A percentile compares a stretch with the other conserved stretches of the same genome.
Evolutionary conservation across 2,329 filamentous ascomycete species (phyloP).

Genomic region (Huntiella decipiens): DNA sequence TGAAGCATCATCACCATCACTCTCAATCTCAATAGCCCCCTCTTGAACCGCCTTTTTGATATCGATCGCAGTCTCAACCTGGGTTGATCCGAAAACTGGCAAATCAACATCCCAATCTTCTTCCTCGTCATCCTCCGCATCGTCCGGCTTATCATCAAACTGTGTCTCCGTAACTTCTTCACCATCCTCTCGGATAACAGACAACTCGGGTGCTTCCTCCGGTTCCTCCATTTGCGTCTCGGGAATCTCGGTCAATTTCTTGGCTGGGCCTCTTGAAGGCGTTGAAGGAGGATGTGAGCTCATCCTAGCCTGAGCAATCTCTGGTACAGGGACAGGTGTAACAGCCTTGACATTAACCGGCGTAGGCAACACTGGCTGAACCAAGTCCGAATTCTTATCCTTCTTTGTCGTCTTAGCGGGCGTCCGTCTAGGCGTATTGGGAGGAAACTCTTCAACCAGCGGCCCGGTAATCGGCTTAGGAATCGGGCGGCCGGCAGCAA

Average conservation of each 20-base stretch:
- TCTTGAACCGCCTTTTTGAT: background rate
- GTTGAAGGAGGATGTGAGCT: background rate
- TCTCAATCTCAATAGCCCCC: background rate
- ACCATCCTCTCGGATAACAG: background rate
- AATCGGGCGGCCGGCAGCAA: background rate
- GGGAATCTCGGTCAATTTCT: background rate
- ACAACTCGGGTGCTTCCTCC: background rate
- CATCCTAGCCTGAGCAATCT: background rate
- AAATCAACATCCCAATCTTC: slow-evolving; percentile 9
- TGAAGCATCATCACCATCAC: background rate
- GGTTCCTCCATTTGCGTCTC: background rate
- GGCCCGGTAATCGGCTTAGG: background rate
- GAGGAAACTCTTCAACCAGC: background rate
- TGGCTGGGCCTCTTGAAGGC: background rate
- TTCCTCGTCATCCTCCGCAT: slow-evolving; percentile 5
- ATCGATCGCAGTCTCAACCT: slow-evolving; percentile 3
- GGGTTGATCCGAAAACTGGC: slow-evolving; percentile 8
- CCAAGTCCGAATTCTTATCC: background rate
- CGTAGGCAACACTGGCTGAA: background rate
- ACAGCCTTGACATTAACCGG: background rate
- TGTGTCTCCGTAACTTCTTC: background rate
- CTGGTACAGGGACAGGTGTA: background rate
- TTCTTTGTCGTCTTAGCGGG: background rate
- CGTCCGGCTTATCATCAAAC: background rate
- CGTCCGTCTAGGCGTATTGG: background rate